Evolutionary conservation across 441 rosid genomes (phyloP).

Genomic region (Euphorbia celastroides): DNA sequence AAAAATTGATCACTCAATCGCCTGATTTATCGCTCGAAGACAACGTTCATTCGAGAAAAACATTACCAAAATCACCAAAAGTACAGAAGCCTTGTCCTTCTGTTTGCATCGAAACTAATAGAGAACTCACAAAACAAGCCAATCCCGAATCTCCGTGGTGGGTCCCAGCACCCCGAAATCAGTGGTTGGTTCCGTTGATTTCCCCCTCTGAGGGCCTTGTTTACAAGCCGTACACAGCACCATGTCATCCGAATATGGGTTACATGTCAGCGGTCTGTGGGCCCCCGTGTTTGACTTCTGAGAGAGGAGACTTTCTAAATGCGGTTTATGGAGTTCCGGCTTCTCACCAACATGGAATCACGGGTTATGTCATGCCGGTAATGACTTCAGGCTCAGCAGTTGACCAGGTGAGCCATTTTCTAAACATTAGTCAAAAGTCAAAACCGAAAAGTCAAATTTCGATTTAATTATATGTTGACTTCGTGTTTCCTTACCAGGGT

Average conservation of each 20-base stretch:
- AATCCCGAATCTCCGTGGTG: constrained; percentile 32
- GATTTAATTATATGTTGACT: no score
- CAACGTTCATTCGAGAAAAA: constrained; percentile 31
- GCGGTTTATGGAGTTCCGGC: constrained; percentile 34
- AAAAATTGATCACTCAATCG: constrained; percentile 62
- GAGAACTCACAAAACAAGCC: constrained; percentile 30
- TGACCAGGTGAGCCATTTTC: constrained; percentile 37
- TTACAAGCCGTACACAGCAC: constrained; percentile 68
- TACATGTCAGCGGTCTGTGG: constrained; percentile 44
- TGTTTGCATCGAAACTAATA: constrained; percentile 30
- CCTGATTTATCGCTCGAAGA: constrained; percentile 52
- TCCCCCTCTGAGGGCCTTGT: constrained; percentile 84
- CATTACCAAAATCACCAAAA: constrained; percentile 31
- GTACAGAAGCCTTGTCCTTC: constrained; percentile 40
- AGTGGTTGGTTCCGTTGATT: constrained; percentile 82
- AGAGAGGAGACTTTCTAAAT: constrained; percentile 28
- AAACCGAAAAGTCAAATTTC: constrained; percentile 30
- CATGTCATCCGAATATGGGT: constrained; percentile 53
- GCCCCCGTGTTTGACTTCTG: constrained; percentile 38
- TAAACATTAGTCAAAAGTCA: constrained; percentile 15
- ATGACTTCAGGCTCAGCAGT: constrained; percentile 33
- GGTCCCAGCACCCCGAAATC: constrained; percentile 55
- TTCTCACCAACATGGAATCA: constrained; percentile 33
- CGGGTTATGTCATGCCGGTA: constrained; percentile 39
- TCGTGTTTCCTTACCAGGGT: constrained; percentile 27